These are phyloP conservation scores for Spatholobus suberectus DNA, from an alignment of 306 rosid genomes.

Conservation along the genomic window DNA sequence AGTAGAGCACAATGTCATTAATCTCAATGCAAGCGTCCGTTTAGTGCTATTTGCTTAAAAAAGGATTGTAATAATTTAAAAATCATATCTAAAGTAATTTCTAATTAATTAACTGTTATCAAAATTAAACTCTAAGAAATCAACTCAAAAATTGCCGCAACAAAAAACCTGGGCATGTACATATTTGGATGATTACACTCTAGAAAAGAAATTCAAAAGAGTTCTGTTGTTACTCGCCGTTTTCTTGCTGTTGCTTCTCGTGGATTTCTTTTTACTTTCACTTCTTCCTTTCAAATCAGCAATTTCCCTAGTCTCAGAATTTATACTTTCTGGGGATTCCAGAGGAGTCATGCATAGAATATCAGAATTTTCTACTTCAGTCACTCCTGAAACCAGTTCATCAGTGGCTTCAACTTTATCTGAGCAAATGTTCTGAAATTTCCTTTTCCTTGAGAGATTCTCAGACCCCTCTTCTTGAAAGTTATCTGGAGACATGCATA, in stretches of 20 bases:
- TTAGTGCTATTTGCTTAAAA: background rate
- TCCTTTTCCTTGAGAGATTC: slow-evolving; percentile 59
- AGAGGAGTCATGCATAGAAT: slow-evolving; percentile 38
- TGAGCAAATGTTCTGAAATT: slow-evolving; percentile 38
- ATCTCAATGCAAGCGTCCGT: background rate
- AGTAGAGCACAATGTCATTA: background rate
- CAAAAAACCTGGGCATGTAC: background rate
- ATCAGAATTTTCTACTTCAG: slow-evolving; percentile 56
- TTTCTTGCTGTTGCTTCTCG: slow-evolving; percentile 54
- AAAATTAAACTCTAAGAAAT: background rate
- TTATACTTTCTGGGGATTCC: slow-evolving; percentile 79
- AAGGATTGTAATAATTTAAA: background rate
- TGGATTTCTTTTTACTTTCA: slow-evolving; percentile 58
- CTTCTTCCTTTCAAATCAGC: slow-evolving; percentile 49
- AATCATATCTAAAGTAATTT: background rate
- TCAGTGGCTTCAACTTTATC: slow-evolving; percentile 41
- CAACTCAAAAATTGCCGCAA: background rate
- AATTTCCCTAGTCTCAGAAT: slow-evolving; percentile 46
- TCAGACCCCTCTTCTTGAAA: slow-evolving; percentile 35
- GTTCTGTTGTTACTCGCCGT: slow-evolving; percentile 46
- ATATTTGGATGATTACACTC: slow-evolving; percentile 53
- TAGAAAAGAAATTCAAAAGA: slow-evolving; percentile 82
- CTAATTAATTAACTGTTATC: background rate
- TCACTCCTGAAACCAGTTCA: slow-evolving; percentile 61
- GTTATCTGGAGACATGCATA: slow-evolving; percentile 41